Evolutionary conservation across 2,329 filamentous ascomycete species (phyloP).

Genomic region (Penicillium sp.): DNA sequence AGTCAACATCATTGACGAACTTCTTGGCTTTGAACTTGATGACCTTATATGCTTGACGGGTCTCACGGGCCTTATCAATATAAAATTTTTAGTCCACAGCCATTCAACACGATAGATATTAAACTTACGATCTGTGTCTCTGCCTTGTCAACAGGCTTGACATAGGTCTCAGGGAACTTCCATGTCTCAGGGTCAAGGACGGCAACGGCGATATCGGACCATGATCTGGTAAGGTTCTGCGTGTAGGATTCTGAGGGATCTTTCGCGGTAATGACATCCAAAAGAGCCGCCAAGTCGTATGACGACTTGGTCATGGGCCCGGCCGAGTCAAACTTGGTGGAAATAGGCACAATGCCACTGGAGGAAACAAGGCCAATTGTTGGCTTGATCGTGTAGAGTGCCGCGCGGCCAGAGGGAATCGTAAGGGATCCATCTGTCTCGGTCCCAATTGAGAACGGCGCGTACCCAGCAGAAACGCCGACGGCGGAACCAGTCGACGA

Average conservation of each 20-base stretch:
- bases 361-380: conserved; percentile 30
- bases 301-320: conserved; percentile 17
- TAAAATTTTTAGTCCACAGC: not conserved
- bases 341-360: conserved; percentile 31
- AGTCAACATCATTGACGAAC: conserved; percentile 8
- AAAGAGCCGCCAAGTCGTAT: conserved; percentile 8
- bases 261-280: conserved; percentile 7
- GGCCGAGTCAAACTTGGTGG: conserved; percentile 9
- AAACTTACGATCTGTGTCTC: conserved; percentile 11
- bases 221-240: conserved; percentile 3
- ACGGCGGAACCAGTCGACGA: conserved; percentile 38
- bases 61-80: not conserved
- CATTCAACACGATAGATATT: not conserved
- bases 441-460: conserved; percentile 33
- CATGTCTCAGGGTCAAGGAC: conserved; percentile 10
- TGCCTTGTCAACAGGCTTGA: conserved; percentile 1
- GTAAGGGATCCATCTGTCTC: conserved; percentile 36
- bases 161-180: not conserved
- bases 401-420: conserved; percentile 31
- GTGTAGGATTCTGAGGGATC: conserved; percentile 1
- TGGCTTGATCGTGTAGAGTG: conserved; percentile 35
- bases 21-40: conserved; percentile 7
- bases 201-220: conserved; percentile 11
- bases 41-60: conserved; percentile 5
- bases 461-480: conserved; percentile 32